phyloP scores from a whole-genome alignment of 495 filamentous ascomycete species.

The Podospora bellae-mahoneyi region DNA sequence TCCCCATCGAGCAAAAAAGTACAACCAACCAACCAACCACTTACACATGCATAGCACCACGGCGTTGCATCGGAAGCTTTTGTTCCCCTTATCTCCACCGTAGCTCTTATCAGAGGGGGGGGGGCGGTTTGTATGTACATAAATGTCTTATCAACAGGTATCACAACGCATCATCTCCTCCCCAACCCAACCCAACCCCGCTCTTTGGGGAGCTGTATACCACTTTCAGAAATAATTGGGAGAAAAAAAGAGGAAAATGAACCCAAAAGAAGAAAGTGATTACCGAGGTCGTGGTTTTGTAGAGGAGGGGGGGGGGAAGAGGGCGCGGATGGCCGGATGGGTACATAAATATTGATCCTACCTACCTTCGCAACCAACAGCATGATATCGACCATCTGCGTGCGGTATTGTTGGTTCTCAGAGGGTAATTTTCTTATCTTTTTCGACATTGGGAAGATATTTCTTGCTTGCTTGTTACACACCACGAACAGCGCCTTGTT shows the following conservation, averaged over 20 bases:
- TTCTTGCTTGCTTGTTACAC: not conserved
- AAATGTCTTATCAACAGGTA: not conserved
- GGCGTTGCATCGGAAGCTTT: not conserved
- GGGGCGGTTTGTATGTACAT: not conserved
- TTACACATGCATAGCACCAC: not conserved
- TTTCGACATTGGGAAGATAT: too few relatives aligned
- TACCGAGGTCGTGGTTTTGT: constrained; percentile 5
- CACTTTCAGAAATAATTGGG: not conserved
- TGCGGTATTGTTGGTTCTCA: not conserved
- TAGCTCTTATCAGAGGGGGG: not conserved
- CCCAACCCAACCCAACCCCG: too few relatives aligned
- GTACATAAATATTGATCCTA: constrained; percentile 4
- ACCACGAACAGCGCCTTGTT: not conserved
- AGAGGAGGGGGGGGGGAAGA: not conserved
- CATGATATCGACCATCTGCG: not conserved
- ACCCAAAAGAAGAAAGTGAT: constrained; percentile 1
- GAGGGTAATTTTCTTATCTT: not conserved
- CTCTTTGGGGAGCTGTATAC: too few relatives aligned
- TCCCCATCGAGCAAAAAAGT: constrained; percentile 13
- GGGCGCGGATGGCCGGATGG: not conserved
- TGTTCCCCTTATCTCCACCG: not conserved
- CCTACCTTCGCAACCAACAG: not conserved
- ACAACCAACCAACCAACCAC: not conserved
- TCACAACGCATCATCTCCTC: not conserved
- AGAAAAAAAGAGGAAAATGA: not conserved